A percentile compares a stretch with the other conserved stretches of the same genome.
Evolutionary conservation across 2,329 filamentous ascomycete species (phyloP).

Genomic region (Fusarium pseudoanthophilum): DNA sequence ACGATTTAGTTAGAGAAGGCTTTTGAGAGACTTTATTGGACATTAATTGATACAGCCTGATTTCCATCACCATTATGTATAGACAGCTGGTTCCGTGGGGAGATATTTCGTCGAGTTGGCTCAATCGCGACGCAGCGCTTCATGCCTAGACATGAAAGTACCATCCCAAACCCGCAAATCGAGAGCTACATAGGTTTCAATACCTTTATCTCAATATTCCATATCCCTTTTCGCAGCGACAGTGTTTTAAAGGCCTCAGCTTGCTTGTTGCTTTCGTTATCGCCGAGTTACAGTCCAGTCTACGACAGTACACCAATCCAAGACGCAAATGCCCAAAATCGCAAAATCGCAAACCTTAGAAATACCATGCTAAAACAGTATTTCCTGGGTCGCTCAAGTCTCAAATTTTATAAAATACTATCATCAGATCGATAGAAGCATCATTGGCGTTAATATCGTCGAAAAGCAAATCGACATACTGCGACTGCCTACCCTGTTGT

Average conservation of each 20-base stretch:
- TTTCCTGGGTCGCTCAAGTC: rapidly evolving
- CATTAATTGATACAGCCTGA: rapidly evolving
- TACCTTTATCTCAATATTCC: rapidly evolving
- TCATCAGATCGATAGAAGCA: too few relatives aligned
- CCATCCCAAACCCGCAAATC: not conserved
- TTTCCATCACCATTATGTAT: not conserved
- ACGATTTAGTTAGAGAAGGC: not conserved
- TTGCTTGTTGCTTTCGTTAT: not conserved
- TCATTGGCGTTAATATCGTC: not conserved
- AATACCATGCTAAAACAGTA: not conserved
- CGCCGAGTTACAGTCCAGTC: not conserved
- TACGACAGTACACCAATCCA: too few relatives aligned
- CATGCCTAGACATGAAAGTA: not conserved
- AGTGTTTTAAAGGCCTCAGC: rapidly evolving
- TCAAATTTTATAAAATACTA: rapidly evolving
- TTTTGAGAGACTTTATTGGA: rapidly evolving
- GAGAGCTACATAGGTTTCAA: rapidly evolving
- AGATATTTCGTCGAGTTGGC: not conserved
- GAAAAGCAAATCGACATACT: not conserved
- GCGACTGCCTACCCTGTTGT: not conserved
- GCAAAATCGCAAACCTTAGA: not conserved
- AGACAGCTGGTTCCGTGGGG: not conserved
- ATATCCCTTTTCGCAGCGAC: rapidly evolving
- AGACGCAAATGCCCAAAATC: not conserved
- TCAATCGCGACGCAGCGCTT: not conserved